These are phyloP conservation scores for Macrotyloma uniflorum DNA, from an alignment of 306 rosid genomes.

Conservation along the genomic window DNA sequence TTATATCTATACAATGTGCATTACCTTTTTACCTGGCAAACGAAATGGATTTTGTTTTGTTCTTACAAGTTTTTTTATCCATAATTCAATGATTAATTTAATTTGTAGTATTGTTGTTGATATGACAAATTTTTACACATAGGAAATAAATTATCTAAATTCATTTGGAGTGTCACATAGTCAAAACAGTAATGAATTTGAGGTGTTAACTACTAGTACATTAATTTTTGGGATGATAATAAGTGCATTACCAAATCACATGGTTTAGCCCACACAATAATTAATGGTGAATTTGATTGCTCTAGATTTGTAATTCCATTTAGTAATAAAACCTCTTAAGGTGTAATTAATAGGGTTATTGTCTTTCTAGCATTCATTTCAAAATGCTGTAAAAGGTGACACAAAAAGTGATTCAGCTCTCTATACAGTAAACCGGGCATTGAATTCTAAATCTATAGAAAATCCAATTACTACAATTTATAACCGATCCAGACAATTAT, in stretches of 20 bases:
- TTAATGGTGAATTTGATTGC: constrained; percentile 3
- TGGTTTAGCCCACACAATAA: not conserved
- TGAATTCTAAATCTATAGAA: not conserved
- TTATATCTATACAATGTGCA: not conserved
- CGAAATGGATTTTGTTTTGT: not conserved
- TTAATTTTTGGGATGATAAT: not conserved
- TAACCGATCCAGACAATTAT: not conserved
- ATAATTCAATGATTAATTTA: too few relatives aligned
- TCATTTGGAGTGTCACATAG: too few relatives aligned
- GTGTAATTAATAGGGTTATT: not conserved
- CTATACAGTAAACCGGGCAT: not conserved
- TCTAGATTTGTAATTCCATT: not conserved
- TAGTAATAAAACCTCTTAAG: not conserved
- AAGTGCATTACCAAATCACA: not conserved
- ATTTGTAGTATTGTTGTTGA: too few relatives aligned
- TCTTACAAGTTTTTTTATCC: too few relatives aligned
- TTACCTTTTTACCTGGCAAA: not conserved
- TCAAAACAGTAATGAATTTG: too few relatives aligned
- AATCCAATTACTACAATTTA: not conserved
- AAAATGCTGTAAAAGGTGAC: not conserved
- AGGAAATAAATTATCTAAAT: too few relatives aligned
- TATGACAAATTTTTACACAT: too few relatives aligned
- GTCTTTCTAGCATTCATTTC: not conserved
- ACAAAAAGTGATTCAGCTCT: not conserved
- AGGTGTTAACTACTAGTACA: too few relatives aligned